phyloP scores from a whole-genome alignment of 192 early-diverging fungal genomes.

The Umbelopsis isabellina region DNA sequence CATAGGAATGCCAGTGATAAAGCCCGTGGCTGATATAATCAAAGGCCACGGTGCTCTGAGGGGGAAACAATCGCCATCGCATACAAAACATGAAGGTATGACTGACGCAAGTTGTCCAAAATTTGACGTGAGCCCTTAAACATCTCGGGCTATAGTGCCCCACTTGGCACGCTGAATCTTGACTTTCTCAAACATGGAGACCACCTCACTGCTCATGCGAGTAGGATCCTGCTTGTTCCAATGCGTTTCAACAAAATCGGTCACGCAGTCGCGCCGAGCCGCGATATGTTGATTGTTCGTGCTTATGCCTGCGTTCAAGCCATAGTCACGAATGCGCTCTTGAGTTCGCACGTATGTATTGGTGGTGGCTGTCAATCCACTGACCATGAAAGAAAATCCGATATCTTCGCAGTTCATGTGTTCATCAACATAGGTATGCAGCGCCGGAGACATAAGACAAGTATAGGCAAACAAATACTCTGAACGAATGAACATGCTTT shows the following conservation, averaged over 20 bases:
- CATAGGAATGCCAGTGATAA: too few species aligned
- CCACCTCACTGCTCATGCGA: not conserved
- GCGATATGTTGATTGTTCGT: conserved; percentile 26
- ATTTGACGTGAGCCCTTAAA: not conserved
- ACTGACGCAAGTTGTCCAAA: too few species aligned
- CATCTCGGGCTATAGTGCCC: not conserved
- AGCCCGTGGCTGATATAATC: too few species aligned
- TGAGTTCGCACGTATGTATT: conserved; percentile 18
- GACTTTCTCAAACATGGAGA: not conserved
- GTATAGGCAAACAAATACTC: conserved; percentile 42
- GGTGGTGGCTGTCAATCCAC: conserved; percentile 29
- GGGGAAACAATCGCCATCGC: too few species aligned
- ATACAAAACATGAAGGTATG: too few species aligned
- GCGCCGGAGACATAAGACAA: conserved; percentile 27
- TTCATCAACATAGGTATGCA: conserved; percentile 34
- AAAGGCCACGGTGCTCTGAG: too few species aligned
- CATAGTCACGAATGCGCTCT: conserved; percentile 28
- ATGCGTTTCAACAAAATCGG: conserved; percentile 21
- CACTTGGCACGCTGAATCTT: not conserved
- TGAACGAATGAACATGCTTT: conserved; percentile 37
- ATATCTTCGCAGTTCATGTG: conserved; percentile 41
- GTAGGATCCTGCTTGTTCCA: conserved; percentile 25
- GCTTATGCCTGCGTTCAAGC: conserved; percentile 30
- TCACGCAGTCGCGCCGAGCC: conserved; percentile 25
- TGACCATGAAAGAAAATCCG: conserved; percentile 32